phyloP scores from a whole-genome alignment of 495 filamentous ascomycete genomes.

The Trichoderma asperelloides region DNA sequence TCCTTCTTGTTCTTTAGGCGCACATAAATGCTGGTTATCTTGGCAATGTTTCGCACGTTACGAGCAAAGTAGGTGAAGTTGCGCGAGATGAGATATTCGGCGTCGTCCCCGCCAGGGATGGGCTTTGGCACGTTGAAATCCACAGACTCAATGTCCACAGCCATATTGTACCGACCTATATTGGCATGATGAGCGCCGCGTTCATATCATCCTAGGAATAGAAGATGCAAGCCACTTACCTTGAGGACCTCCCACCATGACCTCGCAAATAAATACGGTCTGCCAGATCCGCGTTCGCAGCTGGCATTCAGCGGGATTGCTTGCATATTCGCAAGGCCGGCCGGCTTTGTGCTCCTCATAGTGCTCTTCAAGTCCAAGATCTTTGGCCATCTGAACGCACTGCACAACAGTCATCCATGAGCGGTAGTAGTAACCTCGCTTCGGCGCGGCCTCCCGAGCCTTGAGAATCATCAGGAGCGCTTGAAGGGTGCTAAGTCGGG shows the following conservation, averaged over 20 bases:
- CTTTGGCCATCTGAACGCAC: conserved; percentile 85
- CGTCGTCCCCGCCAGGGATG: conserved; percentile 59
- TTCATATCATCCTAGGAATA: not conserved
- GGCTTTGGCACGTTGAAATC: conserved; percentile 61
- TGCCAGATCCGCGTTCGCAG: conserved; percentile 89
- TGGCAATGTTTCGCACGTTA: conserved; percentile 68
- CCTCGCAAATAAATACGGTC: conserved; percentile 72
- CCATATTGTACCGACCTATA: conserved; percentile 72
- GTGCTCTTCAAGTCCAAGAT: conserved; percentile 87
- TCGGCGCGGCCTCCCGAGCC: conserved; percentile 82
- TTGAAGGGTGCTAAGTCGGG: conserved; percentile 88
- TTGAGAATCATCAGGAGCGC: conserved; percentile 83
- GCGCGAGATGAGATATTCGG: conserved; percentile 67
- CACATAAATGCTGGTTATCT: conserved; percentile 64
- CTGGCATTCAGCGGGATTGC: conserved; percentile 60
- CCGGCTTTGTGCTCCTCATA: conserved; percentile 65
- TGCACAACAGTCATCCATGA: conserved; percentile 97
- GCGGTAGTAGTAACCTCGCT: conserved; percentile 91
- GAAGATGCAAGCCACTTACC: conserved; percentile 42
- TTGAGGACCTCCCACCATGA: conserved; percentile 94
- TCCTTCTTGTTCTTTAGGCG: conserved; percentile 77
- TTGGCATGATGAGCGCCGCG: not conserved
- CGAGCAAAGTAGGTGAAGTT: conserved; percentile 75
- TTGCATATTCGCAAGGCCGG: conserved; percentile 51
- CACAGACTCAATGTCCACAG: conserved; percentile 65